Evolutionary conservation across 2,329 filamentous ascomycete genomes (phyloP).

Genomic region (Talaromyces sp.): DNA sequence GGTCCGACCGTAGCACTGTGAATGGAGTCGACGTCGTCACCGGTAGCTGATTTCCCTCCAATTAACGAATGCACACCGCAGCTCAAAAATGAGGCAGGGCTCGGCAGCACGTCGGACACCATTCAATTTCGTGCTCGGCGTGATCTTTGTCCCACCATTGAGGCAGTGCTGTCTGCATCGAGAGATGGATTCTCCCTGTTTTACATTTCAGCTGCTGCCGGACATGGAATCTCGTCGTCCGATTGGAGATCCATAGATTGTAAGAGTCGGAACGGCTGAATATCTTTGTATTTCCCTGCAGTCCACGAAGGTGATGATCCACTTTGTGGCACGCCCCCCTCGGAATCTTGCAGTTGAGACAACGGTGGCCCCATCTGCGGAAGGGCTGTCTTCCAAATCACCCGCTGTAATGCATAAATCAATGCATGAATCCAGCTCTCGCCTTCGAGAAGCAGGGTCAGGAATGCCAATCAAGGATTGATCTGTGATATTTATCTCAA

Average conservation of each 20-base stretch:
- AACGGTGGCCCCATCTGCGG: not conserved
- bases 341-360: not conserved
- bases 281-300: not conserved
- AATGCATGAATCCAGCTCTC: no score
- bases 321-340: not conserved
- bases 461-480: not conserved
- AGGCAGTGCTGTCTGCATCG: conserved; percentile 3
- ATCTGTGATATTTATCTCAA: not conserved
- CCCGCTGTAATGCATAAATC: not conserved
- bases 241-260: not conserved
- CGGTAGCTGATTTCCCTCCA: no score
- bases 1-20: not conserved
- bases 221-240: not conserved
- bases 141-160: not conserved
- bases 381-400: not conserved
- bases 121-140: no score
- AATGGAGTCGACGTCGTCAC: no score
- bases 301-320: not conserved
- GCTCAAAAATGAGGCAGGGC: no score
- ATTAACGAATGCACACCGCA: no score
- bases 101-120: no score
- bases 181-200: not conserved
- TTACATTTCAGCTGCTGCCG: not conserved
- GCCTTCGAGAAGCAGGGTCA: not conserved
- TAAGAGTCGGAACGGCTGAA: not conserved